These are phyloP conservation scores for Kuraishia molischiana DNA, from an alignment of 805 yeast genomes.

Conservation along the genomic window DNA sequence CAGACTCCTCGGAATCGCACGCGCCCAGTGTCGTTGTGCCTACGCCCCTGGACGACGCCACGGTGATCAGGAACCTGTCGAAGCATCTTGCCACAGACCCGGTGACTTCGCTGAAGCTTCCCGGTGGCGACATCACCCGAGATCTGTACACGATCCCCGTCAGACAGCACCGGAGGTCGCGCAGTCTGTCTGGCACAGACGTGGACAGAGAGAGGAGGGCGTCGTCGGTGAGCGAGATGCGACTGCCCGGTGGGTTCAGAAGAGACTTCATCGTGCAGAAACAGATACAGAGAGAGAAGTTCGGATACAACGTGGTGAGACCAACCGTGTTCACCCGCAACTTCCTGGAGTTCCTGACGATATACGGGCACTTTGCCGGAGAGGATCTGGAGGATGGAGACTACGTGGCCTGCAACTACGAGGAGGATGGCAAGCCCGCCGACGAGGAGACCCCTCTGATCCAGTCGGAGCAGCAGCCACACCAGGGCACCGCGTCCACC, in stretches of 20 bases:
- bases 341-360: slow-evolving; percentile 65
- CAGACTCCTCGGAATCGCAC: not conserved
- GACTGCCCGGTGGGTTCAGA: slow-evolving; percentile 79
- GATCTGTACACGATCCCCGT: slow-evolving; percentile 27
- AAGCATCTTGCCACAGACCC: slow-evolving; percentile 27
- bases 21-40: slow-evolving; percentile 6
- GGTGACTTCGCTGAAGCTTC: slow-evolving; percentile 23
- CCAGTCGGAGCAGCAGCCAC: slow-evolving; percentile 7
- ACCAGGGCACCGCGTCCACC: slow-evolving; percentile 62
- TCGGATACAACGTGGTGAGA: slow-evolving; percentile 16
- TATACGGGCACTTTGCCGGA: slow-evolving; percentile 85
- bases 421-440: slow-evolving; percentile 10
- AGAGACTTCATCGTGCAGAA: slow-evolving; percentile 46
- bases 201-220: slow-evolving; percentile 35
- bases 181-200: slow-evolving; percentile 18
- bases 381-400: slow-evolving; percentile 69
- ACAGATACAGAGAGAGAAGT: slow-evolving; percentile 8
- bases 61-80: slow-evolving; percentile 20
- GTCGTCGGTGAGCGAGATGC: slow-evolving; percentile 56
- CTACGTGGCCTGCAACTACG: slow-evolving; percentile 39
- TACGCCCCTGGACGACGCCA: slow-evolving; percentile 20
- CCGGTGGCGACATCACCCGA: slow-evolving; percentile 44
- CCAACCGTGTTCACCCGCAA: slow-evolving; percentile 55
- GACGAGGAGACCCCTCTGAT: slow-evolving; percentile 31
- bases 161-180: slow-evolving; percentile 12